Evolutionary conservation across 75 land plant genomes (phyloP), one percentile per base, ranked within the genome.

Genomic region (Chamaecyparis obtusa): DNA sequence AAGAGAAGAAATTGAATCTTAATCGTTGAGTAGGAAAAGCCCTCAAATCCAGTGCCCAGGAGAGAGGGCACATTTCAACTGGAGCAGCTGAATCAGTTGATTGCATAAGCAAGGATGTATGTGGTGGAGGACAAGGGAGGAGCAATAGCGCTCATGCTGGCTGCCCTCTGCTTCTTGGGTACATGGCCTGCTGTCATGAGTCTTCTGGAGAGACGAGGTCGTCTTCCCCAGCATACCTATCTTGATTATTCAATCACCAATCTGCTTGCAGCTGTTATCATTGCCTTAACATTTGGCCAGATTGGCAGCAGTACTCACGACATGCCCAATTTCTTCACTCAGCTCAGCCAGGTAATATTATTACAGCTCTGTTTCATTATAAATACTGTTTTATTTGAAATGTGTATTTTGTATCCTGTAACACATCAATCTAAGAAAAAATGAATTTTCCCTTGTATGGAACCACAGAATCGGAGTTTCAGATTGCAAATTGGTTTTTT

Each of bases 101-200:
- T 77, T 82, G 36, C 37, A 57, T 57, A 4, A 17, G 27, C 1
- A 64, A 92, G 88, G 90, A 98, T 98, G 98, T 95, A 90, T 89
- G 1, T 96, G 85, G 94, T 98, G 74, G 92, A 94, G 87, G 95
- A 95, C 87, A 98, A 97, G 88, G 99, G 94, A 72, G 96, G 97
- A 24, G 99, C 99, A 83, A 96, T 98, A 86, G 99, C 93, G n/a
- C 89, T 97, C 88, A 98, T 98, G 99, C 84, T 98, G 49, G 92
- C 93, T 13, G 90, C 99, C n/a, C 93, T 98, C 17, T 89, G 91
- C 76, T 97, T 98, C 75, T 91, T 98, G 93, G 99, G 99, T 17
- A 98, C 99, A 85, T 98, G 99, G 99, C 99, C 99, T 84, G 96
- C 99, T 39, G 48, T 96, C 54, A 27, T 98, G 89, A 97, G 96